phyloP scores from a whole-genome alignment of 192 early-diverging fungal species.

The Backusella luteola region DNA sequence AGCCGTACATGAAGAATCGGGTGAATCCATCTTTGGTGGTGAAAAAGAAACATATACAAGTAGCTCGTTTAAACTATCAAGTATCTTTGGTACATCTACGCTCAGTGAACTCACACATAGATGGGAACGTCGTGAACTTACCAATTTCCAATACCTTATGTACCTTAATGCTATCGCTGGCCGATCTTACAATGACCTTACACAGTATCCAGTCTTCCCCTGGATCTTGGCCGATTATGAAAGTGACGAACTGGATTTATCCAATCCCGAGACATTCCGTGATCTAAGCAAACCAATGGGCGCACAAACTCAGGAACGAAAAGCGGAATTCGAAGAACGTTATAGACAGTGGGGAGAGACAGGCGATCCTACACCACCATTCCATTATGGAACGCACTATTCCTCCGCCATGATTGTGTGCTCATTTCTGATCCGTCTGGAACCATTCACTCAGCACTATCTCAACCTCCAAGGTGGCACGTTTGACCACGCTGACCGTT shows the following conservation, averaged over 20 bases:
- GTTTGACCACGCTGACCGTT: slow-evolving; percentile 80
- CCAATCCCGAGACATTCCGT: slow-evolving; percentile 74
- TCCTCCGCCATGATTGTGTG: slow-evolving; percentile 89
- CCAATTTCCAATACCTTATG: slow-evolving; percentile 97
- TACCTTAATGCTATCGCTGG: slow-evolving; percentile 88
- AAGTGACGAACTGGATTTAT: slow-evolving; percentile 74
- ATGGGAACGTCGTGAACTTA: slow-evolving; percentile 85
- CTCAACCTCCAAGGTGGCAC: slow-evolving; percentile 75
- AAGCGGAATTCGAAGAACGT: slow-evolving; percentile 62
- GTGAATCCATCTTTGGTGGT: slow-evolving; percentile 47
- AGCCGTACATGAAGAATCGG: slow-evolving; percentile 43
- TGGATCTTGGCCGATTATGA: slow-evolving; percentile 86
- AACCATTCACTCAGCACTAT: slow-evolving; percentile 86
- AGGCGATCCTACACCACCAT: slow-evolving; percentile 57
- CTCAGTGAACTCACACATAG: slow-evolving; percentile 68
- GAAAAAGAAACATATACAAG: slow-evolving; percentile 27
- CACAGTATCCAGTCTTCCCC: slow-evolving; percentile 96
- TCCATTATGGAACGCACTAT: slow-evolving; percentile 97
- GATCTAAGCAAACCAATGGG: slow-evolving; percentile 93
- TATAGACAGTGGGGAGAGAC: slow-evolving; percentile 57
- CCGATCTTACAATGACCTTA: slow-evolving; percentile 80
- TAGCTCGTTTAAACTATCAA: slow-evolving; percentile 47
- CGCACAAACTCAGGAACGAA: slow-evolving; percentile 66
- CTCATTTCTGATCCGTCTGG: slow-evolving; percentile 85
- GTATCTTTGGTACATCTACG: slow-evolving; percentile 63